Base-by-base conservation (phyloP, 1,284 basidiomycete species). In the Phenoliferia sp. region DNA sequence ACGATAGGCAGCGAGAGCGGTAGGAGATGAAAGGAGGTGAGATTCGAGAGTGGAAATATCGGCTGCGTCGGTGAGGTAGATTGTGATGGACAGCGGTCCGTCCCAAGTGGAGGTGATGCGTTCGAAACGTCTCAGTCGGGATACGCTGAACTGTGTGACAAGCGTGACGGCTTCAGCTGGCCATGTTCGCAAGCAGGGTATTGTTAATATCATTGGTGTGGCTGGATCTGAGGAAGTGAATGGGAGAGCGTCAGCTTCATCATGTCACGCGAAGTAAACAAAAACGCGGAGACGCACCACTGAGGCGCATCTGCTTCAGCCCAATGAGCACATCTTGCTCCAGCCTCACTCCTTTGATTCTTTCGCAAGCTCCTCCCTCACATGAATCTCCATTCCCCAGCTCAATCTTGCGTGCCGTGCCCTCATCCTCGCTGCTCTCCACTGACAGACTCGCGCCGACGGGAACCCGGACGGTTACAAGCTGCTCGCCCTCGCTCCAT, bases 11-110 rank as follows among this genome's bases (percentile, higher is more conserved):
- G 52, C 33, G 48, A 65, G 48, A 10, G 19, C 22, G 31, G 22
- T 32, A 3, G 35, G 10, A 16, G 26, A 16, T 16, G 62, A 39
- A 22, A 44, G 39, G 9, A 66, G 48, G 35, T 69, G 32, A 2
- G n/a, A 26, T 6, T 52, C 39, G 34, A 70, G 61, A 0, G n/a
- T 19, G 2, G 19, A 5, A 28, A 66, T 48, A 55, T 70, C 69
- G 19, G 15, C 3, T 6, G 54, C 50, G 44, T 70, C 69, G 28
- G 67, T 67, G 58, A 70, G 66, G 63, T 70, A 70, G 60, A 70
- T 63, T 2, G 66, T 54, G 3, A 57, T 44, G 28, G 69, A 62
- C 35, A 70, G 2, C 6, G 66, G 69, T 2, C 66, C 69, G 54
- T 65, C 54, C 69, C 69, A 70, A 0, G 33, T 26, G 15, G 32